Evolutionary conservation across 2,329 filamentous ascomycete species (phyloP).

Genomic region (Cucurbitaria berberidis): DNA sequence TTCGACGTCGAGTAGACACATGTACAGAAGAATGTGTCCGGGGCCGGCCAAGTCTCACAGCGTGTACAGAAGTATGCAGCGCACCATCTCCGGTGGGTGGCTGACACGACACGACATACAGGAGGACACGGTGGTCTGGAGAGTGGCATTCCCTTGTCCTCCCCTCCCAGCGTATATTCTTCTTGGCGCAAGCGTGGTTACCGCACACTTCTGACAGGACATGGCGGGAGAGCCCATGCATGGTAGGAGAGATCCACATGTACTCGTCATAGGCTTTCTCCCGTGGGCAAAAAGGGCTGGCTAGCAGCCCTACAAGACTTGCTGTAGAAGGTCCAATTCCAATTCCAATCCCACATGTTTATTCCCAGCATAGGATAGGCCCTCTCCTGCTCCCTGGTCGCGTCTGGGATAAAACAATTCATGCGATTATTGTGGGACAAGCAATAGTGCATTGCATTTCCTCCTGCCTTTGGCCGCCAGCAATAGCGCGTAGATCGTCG

Average conservation of each 20-base stretch:
- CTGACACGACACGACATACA: conserved; percentile 16
- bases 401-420: background rate
- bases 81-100: conserved; percentile 17
- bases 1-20: no score
- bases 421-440: background rate
- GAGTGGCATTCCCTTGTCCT: conserved; percentile 2
- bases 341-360: background rate
- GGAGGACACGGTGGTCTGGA: conserved; percentile 5
- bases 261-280: background rate
- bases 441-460: background rate
- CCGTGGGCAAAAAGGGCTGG: no score
- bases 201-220: no score
- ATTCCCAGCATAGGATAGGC: no score
- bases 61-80: conserved; percentile 16
- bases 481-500: background rate
- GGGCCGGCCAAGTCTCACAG: conserved; percentile 3
- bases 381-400: no score
- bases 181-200: conserved; percentile 1
- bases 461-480: background rate
- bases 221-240: no score
- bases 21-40: conserved; percentile 1
- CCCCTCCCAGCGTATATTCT: conserved; percentile 1
- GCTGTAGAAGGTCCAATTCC: no score
- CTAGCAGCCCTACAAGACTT: no score
- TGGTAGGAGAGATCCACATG: background rate